phyloP scores from a whole-genome alignment of 257 asterid species.

The Solanum habrochaites region DNA sequence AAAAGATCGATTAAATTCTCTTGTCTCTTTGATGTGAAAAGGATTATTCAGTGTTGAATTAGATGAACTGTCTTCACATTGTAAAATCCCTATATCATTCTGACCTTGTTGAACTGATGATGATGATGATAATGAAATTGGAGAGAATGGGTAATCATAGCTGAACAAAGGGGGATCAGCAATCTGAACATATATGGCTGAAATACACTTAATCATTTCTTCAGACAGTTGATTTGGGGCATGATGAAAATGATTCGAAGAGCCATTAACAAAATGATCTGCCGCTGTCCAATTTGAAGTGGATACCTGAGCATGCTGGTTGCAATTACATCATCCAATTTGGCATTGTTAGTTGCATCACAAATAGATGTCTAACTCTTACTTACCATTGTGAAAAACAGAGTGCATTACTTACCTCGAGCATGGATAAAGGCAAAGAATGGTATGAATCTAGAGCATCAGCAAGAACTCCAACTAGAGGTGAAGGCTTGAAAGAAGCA shows the following conservation, averaged over 20 bases:
- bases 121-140: conserved; percentile 21
- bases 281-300: conserved; percentile 16
- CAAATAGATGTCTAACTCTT: not conserved
- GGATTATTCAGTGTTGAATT: conserved; percentile 30
- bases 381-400: not conserved
- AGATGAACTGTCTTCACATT: conserved; percentile 11
- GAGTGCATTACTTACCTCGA: conserved; percentile 44
- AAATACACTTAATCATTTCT: conserved; percentile 85
- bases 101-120: conserved; percentile 28
- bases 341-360: not conserved
- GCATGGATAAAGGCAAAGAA: conserved; percentile 79
- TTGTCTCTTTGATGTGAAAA: conserved; percentile 12
- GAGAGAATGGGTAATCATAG: conserved; percentile 20
- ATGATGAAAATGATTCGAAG: conserved; percentile 23
- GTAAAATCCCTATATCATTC: not conserved
- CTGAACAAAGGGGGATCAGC: conserved; percentile 46
- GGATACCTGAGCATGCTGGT: conserved; percentile 34
- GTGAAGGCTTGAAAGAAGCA: conserved; percentile 38
- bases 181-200: conserved; percentile 56
- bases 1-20: conserved; percentile 24
- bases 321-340: not conserved
- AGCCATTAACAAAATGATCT: conserved; percentile 14
- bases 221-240: conserved; percentile 65
- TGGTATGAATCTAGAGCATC: conserved; percentile 51
- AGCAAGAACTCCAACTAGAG: conserved; percentile 24